Conservation (phyloP, 2,329 filamentous ascomycete species). For the Emmonsia crescens region DNA sequence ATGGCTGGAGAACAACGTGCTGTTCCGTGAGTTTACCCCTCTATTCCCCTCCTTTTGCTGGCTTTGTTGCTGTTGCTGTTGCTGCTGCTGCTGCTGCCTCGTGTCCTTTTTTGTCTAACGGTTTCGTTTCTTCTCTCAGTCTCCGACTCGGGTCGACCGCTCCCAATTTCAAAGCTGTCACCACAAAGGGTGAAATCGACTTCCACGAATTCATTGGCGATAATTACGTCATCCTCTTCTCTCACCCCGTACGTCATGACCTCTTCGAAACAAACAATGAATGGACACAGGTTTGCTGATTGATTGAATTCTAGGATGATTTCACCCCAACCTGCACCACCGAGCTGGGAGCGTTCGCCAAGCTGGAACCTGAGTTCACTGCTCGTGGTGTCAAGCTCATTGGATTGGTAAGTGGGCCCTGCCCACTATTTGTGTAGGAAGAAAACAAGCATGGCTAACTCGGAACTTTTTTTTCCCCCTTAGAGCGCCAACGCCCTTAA, state of each 20-base stretch:
- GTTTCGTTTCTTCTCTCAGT: constrained; percentile 19
- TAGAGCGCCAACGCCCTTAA: constrained; percentile 68
- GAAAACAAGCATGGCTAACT: background rate
- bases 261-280: background rate
- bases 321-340: constrained; percentile 95
- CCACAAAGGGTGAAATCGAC: constrained; percentile 55
- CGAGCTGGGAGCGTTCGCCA: constrained; percentile 85
- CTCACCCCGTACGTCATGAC: constrained; percentile 44
- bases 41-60: background rate
- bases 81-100: background rate
- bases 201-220: constrained; percentile 64
- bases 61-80: background rate
- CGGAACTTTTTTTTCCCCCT: background rate
- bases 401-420: constrained; percentile 47
- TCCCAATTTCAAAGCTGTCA: constrained; percentile 59
- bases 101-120: background rate
- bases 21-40: constrained; percentile 28
- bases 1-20: constrained; percentile 34
- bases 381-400: constrained; percentile 86
- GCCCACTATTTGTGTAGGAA: background rate
- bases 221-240: constrained; percentile 61
- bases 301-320: constrained; percentile 40
- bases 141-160: constrained; percentile 56
- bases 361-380: constrained; percentile 76
- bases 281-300: background rate